Conservation (phyloP, 2,329 filamentous ascomycete species). For the Sporothrix brasiliensis region DNA sequence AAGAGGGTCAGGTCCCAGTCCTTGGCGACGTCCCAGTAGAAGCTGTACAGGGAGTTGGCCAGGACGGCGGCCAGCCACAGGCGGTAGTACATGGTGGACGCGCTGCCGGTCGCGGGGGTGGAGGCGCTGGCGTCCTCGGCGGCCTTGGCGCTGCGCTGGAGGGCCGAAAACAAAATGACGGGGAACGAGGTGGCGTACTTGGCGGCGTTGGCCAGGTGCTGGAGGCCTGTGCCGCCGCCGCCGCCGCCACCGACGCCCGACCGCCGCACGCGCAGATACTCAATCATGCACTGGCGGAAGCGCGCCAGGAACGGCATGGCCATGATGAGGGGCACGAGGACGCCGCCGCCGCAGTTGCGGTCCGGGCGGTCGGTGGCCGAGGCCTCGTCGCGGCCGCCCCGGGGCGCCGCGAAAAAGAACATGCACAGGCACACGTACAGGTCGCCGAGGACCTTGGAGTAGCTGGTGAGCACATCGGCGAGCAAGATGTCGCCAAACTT, state of each 20-base stretch:
- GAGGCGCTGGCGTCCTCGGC: constrained; percentile 39
- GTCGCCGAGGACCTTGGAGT: constrained; percentile 89
- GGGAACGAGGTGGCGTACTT: constrained; percentile 97
- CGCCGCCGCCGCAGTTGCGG: constrained; percentile 75
- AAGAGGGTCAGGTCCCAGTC: constrained; percentile 96
- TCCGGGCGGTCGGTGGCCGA: constrained; percentile 81
- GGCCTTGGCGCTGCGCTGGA: constrained; percentile 65
- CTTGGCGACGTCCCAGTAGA: constrained; percentile 96
- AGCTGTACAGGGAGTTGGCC: constrained; percentile 89
- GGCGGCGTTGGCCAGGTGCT: constrained; percentile 88
- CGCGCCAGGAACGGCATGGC: constrained; percentile 82
- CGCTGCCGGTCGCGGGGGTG: constrained; percentile 36
- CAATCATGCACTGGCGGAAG: constrained; percentile 86
- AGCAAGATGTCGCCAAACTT: constrained; percentile 95
- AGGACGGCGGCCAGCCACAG: constrained; percentile 73
- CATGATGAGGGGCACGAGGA: constrained; percentile 83
- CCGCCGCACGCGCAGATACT: constrained; percentile 73
- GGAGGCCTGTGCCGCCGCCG: constrained; percentile 69
- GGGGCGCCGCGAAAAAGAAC: constrained; percentile 64
- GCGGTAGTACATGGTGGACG: constrained; percentile 51
- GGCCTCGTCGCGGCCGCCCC: constrained; percentile 50
- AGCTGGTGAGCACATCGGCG: constrained; percentile 91
- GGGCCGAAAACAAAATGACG: constrained; percentile 77
- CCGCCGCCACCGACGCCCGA: constrained; percentile 43
- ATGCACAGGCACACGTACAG: constrained; percentile 88